phyloP scores from a whole-genome alignment of 2,329 filamentous ascomycete species.

The Chaetomiaceae sp. region DNA sequence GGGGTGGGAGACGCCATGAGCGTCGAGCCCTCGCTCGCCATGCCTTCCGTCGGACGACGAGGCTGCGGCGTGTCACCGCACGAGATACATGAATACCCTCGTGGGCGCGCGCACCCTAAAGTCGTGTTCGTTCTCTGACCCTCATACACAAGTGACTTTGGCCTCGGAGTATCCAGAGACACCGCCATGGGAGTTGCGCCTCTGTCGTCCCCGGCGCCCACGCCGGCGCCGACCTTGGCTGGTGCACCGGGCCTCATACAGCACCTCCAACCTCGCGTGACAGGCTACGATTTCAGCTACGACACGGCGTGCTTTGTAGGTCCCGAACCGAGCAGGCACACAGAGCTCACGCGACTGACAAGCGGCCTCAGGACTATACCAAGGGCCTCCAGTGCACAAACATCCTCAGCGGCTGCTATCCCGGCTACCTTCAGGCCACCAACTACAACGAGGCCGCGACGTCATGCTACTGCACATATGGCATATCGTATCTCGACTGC shows the following conservation, averaged over 20 bases:
- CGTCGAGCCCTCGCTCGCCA: not conserved
- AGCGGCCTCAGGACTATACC: not conserved
- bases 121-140: not conserved
- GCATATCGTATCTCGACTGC: constrained; percentile 26
- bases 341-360: not conserved
- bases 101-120: no score
- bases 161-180: not conserved
- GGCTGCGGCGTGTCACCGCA: not conserved
- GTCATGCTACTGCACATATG: constrained; percentile 26
- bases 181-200: constrained; percentile 10
- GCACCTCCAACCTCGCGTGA: constrained; percentile 17
- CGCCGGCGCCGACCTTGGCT: constrained; percentile 19
- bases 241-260: constrained; percentile 4
- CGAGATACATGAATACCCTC: not conserved
- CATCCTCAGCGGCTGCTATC: constrained; percentile 20
- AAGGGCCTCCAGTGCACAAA: constrained; percentile 16
- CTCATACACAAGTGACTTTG: not conserved
- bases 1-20: not conserved
- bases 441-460: constrained; percentile 3
- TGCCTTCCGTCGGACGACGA: not conserved
- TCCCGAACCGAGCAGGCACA: no score
- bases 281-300: constrained; percentile 1
- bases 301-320: constrained; percentile 12
- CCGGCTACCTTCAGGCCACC: constrained; percentile 3
- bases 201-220: constrained; percentile 13